Base-by-base conservation (phyloP, 192 early-diverging fungal species). In the Linnemannia schmuckeri region DNA sequence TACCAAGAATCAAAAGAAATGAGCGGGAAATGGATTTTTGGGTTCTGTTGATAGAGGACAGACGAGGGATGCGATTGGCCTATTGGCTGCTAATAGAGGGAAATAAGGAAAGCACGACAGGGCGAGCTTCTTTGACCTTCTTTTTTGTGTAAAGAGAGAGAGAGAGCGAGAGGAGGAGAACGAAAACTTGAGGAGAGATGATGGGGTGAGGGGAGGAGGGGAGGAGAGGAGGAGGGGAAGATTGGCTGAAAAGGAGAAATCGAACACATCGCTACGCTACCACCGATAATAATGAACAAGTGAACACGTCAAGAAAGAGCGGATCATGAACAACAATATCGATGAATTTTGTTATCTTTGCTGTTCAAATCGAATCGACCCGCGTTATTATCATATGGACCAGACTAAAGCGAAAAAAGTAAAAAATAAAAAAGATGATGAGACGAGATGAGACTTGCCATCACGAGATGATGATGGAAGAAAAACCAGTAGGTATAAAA, bases 401-500 rank as follows among this genome's bases (percentile, higher is more conserved):
- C 18, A 24, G 18, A 55, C 46, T 40, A 35, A 35, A 75, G 27
- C 57, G 52, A 30, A 55, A 20, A 55, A 13, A 76, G 13, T 27
- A 42, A 63, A 10, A 66, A 38, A 35, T 24, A 69, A 24, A 69
- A 27, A 27, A 40, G 46, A 61, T 40, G 27, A 68, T 10, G 27
- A 40, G 57, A 66, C 18, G 37, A 71, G 37, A 37, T 37, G 37
- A 37, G 37, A 37, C 37, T 37, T 37, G 37, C 37, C 37, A 37
- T 37, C 37, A 37, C 72, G 73, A 47, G 63, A 76, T 30, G 68
- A 66, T 41, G 74, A 44, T 44, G 42, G 42, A 44, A 44, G 42
- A 49, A 18, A 0, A 15, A 33, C 7, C 70, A 9, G 24, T 22
- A 72, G 15, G 15, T 76, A 78, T 85, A 85, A 78, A 85, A 79